These are phyloP conservation scores for Pouteria campechiana DNA, from an alignment of 179 eudicot species.

Conservation along the genomic window DNA sequence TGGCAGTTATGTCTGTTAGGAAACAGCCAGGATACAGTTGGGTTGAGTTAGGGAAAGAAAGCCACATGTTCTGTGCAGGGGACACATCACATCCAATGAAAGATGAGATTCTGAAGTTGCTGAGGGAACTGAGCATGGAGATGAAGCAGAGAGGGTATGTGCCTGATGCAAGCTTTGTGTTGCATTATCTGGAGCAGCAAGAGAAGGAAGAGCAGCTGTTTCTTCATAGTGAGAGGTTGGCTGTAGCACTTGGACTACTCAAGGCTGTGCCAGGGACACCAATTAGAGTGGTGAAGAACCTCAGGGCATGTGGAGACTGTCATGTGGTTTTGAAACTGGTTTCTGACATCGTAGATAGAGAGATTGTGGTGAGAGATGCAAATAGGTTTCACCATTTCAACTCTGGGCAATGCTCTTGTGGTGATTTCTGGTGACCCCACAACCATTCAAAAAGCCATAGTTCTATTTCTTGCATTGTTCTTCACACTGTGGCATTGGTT, in stretches of 20 bases:
- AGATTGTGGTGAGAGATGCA: constrained; percentile 67
- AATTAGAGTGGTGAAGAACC: constrained; percentile 63
- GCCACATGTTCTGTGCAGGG: constrained; percentile 61
- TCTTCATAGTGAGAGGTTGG: constrained; percentile 80
- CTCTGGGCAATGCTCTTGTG: constrained; percentile 67
- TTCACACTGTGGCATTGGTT: too few relatives aligned
- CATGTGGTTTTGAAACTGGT: constrained; percentile 60
- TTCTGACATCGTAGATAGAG: constrained; percentile 35
- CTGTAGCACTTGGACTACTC: constrained; percentile 81
- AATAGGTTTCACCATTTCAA: constrained; percentile 78
- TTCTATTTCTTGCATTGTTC: too few relatives aligned
- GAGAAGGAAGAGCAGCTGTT: constrained; percentile 72
- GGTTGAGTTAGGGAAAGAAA: constrained; percentile 55
- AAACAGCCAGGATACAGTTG: constrained; percentile 69
- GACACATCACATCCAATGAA: constrained; percentile 44
- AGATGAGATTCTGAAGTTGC: constrained; percentile 32
- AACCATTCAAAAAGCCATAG: too few relatives aligned
- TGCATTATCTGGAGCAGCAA: constrained; percentile 58
- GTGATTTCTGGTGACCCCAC: constrained; percentile 61
- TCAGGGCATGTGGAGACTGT: constrained; percentile 76
- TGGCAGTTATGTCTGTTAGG: constrained; percentile 38
- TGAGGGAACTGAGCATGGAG: constrained; percentile 54
- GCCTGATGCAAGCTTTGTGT: constrained; percentile 55
- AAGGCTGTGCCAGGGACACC: constrained; percentile 49
- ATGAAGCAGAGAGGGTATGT: constrained; percentile 71